Evolutionary conservation across 2,329 filamentous ascomycete genomes (phyloP).

Genomic region (Microdochium paspali): DNA sequence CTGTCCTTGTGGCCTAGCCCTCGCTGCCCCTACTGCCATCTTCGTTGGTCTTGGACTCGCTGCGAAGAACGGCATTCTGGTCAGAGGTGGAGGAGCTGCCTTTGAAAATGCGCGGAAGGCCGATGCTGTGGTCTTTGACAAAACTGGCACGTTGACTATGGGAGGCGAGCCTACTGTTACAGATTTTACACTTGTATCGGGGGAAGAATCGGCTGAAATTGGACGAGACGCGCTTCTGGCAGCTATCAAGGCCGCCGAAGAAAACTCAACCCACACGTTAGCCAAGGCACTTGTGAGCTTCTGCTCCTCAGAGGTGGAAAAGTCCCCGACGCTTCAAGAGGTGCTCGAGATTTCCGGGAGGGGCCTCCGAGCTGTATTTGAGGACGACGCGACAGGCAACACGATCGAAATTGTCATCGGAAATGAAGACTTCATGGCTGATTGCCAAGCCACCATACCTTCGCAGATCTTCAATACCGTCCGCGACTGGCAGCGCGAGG

Average conservation of each 20-base stretch:
- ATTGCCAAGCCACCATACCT: conserved; percentile 31
- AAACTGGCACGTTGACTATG: conserved; percentile 74
- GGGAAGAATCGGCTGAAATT: conserved; percentile 25
- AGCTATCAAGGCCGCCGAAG: conserved; percentile 53
- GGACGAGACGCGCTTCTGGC: conserved; percentile 29
- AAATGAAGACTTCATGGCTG: conserved; percentile 60
- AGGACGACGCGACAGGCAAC: conserved; percentile 16
- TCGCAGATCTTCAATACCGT: conserved; percentile 25
- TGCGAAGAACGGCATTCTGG: conserved; percentile 70
- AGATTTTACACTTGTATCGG: conserved; percentile 21
- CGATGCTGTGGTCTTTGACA: conserved; percentile 78
- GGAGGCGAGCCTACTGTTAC: conserved; percentile 64
- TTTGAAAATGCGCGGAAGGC: conserved; percentile 76
- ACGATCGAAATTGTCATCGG: conserved; percentile 52
- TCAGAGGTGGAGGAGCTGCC: conserved; percentile 76
- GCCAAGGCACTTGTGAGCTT: conserved; percentile 60
- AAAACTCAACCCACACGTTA: conserved; percentile 66
- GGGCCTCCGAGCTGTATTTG: conserved; percentile 53
- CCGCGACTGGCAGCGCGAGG: conserved; percentile 49
- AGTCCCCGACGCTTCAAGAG: conserved; percentile 20
- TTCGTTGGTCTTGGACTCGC: conserved; percentile 77
- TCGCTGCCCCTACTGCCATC: conserved; percentile 79
- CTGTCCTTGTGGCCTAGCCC: conserved; percentile 73
- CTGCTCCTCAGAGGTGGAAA: conserved; percentile 32
- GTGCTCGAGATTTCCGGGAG: conserved; percentile 63